Evolutionary conservation across 176 grass and related monocot genomes (phyloP).

Genomic region (Miscanthus lutarioriparius): DNA sequence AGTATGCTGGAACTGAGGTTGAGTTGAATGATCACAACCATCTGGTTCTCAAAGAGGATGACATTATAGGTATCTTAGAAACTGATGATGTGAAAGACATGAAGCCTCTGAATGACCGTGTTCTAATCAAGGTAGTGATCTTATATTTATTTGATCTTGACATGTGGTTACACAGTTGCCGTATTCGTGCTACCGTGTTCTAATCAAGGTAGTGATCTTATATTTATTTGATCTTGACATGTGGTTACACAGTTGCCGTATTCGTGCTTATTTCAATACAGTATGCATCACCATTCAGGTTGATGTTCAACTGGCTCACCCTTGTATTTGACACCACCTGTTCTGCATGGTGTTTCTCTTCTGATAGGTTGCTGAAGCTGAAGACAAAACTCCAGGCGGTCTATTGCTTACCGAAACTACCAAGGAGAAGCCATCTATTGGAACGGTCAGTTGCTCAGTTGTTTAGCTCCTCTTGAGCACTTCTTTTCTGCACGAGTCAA

Average conservation of each 20-base stretch:
- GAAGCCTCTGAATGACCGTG: constrained; percentile 66
- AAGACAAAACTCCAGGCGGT: constrained; percentile 73
- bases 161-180: background rate
- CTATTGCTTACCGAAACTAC: constrained; percentile 64
- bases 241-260: background rate
- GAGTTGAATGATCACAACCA: constrained; percentile 75
- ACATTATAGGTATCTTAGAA: constrained; percentile 74
- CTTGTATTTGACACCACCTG: background rate
- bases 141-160: background rate
- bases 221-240: constrained; percentile 20
- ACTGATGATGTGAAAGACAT: constrained; percentile 72
- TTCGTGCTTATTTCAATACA: background rate
- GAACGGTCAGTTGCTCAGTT: constrained; percentile 52
- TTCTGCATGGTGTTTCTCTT: background rate
- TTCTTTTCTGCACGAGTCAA: background rate
- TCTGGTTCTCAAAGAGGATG: constrained; percentile 83
- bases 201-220: constrained; percentile 57
- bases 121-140: constrained; percentile 65
- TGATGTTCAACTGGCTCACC: background rate
- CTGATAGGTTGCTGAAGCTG: constrained; percentile 68
- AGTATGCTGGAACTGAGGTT: constrained; percentile 84
- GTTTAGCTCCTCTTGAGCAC: background rate
- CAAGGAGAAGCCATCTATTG: constrained; percentile 83
- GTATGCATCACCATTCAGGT: background rate
- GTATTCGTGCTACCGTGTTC: constrained; percentile 44